phyloP scores from a whole-genome alignment of 108 stramenopile species.

The Cyclotella cryptica region DNA sequence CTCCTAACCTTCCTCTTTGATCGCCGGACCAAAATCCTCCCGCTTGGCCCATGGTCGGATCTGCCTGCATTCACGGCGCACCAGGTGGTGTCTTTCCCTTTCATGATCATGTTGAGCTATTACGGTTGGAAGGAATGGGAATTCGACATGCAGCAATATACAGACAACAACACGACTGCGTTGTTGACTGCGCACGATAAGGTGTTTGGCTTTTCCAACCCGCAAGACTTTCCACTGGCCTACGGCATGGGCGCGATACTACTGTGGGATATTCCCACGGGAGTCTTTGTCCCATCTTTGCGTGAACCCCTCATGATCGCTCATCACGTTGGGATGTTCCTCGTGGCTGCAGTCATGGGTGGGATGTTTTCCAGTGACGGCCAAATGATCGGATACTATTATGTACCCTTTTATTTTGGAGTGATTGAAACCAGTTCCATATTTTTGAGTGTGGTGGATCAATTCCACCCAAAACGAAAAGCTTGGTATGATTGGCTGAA shows the following conservation, averaged over 20 bases:
- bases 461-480: slow-evolving; percentile 71
- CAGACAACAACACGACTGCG: background rate
- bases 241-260: slow-evolving; percentile 51
- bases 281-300: slow-evolving; percentile 33
- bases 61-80: slow-evolving; percentile 66
- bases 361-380: slow-evolving; percentile 50
- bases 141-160: slow-evolving; percentile 8
- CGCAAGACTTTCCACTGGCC: slow-evolving; percentile 32
- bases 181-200: slow-evolving; percentile 28
- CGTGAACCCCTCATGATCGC: slow-evolving; percentile 56
- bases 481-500: slow-evolving; percentile 59
- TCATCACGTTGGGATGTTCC: slow-evolving; percentile 70
- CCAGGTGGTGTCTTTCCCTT: slow-evolving; percentile 57
- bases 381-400: slow-evolving; percentile 56
- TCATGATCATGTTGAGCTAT: slow-evolving; percentile 62
- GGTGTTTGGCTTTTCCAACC: slow-evolving; percentile 27
- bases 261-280: slow-evolving; percentile 69
- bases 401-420: slow-evolving; percentile 74
- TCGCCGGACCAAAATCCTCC: slow-evolving; percentile 30
- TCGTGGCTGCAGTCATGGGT: slow-evolving; percentile 52
- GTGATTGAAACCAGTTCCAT: slow-evolving; percentile 72
- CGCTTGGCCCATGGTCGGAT: slow-evolving; percentile 60
- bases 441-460: slow-evolving; percentile 64
- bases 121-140: slow-evolving; percentile 55
- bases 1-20: slow-evolving; percentile 30